Conservation (phyloP, 768 basidiomycete species). For the Lactifluus hygrophoroides region DNA sequence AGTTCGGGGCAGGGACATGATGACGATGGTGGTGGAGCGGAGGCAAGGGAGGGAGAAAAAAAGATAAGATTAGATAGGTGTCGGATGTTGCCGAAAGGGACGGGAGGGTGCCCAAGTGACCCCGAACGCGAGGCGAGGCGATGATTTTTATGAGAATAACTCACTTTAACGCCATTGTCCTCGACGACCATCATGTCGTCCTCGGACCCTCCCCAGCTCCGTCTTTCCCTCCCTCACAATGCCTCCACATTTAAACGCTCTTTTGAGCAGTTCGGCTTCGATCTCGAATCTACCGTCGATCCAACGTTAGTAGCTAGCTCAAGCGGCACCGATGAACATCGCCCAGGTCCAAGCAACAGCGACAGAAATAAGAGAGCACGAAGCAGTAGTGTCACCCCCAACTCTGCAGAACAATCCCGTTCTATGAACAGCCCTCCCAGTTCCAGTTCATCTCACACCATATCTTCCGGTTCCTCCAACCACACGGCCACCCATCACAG, state of each 20-base stretch:
- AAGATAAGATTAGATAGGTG: background rate
- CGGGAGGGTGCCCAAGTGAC: background rate
- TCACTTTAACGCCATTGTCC: conserved; percentile 7
- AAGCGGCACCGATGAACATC: conserved; percentile 22
- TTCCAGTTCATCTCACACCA: conserved; percentile 9
- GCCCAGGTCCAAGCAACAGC: conserved; percentile 13
- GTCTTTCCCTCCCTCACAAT: conserved; percentile 41
- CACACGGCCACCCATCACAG: conserved; percentile 1
- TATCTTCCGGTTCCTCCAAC: conserved; percentile 2
- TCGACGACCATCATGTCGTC: conserved; percentile 25
- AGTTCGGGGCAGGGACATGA: conserved; percentile 36
- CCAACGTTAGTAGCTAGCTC: conserved; percentile 23
- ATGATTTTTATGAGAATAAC: background rate
- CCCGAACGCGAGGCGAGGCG: background rate
- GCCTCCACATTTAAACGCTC: conserved; percentile 53
- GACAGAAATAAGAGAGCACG: conserved; percentile 20
- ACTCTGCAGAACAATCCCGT: conserved; percentile 6
- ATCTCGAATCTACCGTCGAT: conserved; percentile 40
- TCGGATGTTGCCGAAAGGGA: background rate
- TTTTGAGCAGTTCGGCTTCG: conserved; percentile 49
- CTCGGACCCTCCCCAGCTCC: conserved; percentile 40
- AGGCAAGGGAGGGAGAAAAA: background rate
- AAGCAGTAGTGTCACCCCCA: conserved; percentile 14
- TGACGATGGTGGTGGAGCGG: background rate
- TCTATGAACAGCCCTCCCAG: conserved; percentile 5